Base-by-base conservation (phyloP, 495 filamentous ascomycete genomes). In the Hypoxylon cercidicola region DNA sequence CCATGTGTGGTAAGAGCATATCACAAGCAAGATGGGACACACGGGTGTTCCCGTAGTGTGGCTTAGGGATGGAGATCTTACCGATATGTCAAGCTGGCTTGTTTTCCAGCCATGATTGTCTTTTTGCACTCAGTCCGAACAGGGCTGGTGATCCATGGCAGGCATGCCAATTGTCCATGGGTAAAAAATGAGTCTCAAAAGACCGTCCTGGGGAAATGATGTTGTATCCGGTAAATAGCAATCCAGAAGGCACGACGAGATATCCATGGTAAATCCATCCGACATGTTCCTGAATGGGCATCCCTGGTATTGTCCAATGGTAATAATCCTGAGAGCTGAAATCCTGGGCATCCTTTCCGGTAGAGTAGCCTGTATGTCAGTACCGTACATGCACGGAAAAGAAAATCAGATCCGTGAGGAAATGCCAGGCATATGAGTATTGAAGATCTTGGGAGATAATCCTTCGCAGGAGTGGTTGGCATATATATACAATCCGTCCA, bases 401-500 rank as follows among this genome's bases (percentile, higher is more conserved):
- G 43, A 28, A 46, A 44, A 32, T 32, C 30, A 32, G 30, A 66
- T 68, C 72, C 72, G 55, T 57, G 48, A 63, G 56, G 55, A 55
- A 61, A 59, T 45, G 49, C 70, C 62, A 57, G 66, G 53, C 25
- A 51, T 52, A 35, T 60, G 52, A 60, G 25, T 64, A 59, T 56
- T 62, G 54, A 59, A 55, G 50, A 58, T 57, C 43, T 65, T 72
- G 71, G 67, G 58, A 72, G 67, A 68, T 50, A 69, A 32, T 75
- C 71, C 69, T 74, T 74, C 71, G 69, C 71, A 73, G 70, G 60
- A 68, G 52, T 72, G 71, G 71, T 72, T 72, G 68, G 77, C 70
- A 75, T 68, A 75, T 72, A 78, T 77, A 80, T 78, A 77, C 75
- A 81, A 78, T 77, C 66, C 57, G 66, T 72, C 72, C 71, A 75